Percentiles rank a stretch among this genome's conserved stretches.
Evolutionary conservation across 352 stramenopile genomes (phyloP).

Genomic region (Elongisporangium anandrum): DNA sequence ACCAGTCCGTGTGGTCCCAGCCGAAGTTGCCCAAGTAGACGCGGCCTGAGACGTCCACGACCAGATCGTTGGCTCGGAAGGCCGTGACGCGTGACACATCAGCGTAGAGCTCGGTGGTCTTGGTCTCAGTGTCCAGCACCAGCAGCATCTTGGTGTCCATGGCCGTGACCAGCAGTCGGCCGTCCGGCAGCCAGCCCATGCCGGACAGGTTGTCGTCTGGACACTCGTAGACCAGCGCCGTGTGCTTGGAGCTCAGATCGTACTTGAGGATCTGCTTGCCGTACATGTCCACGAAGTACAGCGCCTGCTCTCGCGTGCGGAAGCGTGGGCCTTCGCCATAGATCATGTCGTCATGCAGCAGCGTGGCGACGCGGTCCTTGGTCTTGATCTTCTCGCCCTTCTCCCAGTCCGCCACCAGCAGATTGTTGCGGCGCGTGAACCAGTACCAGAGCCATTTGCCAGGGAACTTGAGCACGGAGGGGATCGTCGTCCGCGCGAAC

Average conservation of each 20-base stretch:
- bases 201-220: slow-evolving; percentile 45
- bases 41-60: slow-evolving; percentile 31
- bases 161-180: slow-evolving; percentile 21
- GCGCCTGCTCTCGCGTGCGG: slow-evolving; percentile 38
- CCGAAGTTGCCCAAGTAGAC: slow-evolving; percentile 65
- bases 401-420: slow-evolving; percentile 4
- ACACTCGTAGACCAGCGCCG: slow-evolving; percentile 34
- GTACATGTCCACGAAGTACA: slow-evolving; percentile 67
- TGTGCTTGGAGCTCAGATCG: slow-evolving; percentile 26
- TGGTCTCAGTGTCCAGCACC: slow-evolving; percentile 18
- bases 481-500: background rate
- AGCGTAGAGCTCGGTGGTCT: slow-evolving; percentile 31
- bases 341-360: slow-evolving; percentile 34
- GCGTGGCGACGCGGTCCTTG: slow-evolving; percentile 24
- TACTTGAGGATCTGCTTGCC: slow-evolving; percentile 44
- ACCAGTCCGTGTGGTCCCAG: slow-evolving; percentile 35
- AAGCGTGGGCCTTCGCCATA: slow-evolving; percentile 58
- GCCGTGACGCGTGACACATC: slow-evolving; percentile 41
- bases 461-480: slow-evolving; percentile 12
- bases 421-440: slow-evolving; percentile 9
- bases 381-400: background rate
- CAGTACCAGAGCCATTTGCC: slow-evolving; percentile 22
- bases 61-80: slow-evolving; percentile 51
- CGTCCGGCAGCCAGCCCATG: slow-evolving; percentile 56
- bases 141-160: slow-evolving; percentile 39